Percentiles rank a stretch among this genome's conserved stretches.
Conservation (phyloP, 306 rosid species). For the Sindora glabra region DNA sequence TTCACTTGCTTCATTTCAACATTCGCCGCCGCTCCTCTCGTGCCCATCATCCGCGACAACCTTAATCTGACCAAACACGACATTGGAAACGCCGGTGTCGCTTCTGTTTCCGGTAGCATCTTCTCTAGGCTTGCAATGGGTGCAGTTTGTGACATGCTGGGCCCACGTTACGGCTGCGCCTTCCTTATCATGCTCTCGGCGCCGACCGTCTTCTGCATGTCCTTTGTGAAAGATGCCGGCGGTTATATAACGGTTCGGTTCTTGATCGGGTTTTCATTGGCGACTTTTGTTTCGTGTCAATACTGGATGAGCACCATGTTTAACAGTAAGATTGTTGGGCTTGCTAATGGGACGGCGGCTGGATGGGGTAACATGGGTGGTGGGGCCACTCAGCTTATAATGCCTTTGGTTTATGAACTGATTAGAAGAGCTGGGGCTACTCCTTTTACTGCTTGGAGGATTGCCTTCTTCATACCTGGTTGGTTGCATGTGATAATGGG, state of each 20-base stretch:
- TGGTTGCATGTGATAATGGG: slow-evolving; percentile 65
- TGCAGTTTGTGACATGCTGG: slow-evolving; percentile 67
- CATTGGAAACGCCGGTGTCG: slow-evolving; percentile 83
- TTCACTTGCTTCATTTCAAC: slow-evolving; percentile 85
- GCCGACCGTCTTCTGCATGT: slow-evolving; percentile 74
- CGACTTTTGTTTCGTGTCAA: slow-evolving; percentile 90
- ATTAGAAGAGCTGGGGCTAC: slow-evolving; percentile 44
- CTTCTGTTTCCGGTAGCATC: slow-evolving; percentile 76
- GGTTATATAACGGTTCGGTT: slow-evolving; percentile 66
- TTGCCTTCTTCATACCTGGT: slow-evolving; percentile 81
- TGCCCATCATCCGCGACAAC: slow-evolving; percentile 75
- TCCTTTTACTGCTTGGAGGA: slow-evolving; percentile 76
- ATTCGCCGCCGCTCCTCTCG: slow-evolving; percentile 73
- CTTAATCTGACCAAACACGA: slow-evolving; percentile 70
- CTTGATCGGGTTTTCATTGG: slow-evolving; percentile 83
- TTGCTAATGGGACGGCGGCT: slow-evolving; percentile 79
- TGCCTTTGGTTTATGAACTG: slow-evolving; percentile 67
- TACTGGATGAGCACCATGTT: slow-evolving; percentile 98
- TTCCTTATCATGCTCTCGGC: slow-evolving; percentile 61
- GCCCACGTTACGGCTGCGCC: slow-evolving; percentile 81
- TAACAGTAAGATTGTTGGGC: slow-evolving; percentile 70
- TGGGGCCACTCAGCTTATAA: slow-evolving; percentile 83
- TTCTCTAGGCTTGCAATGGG: slow-evolving; percentile 86
- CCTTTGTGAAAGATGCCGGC: slow-evolving; percentile 51
- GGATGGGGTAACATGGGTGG: slow-evolving; percentile 99